These are phyloP conservation scores for Serendipita indica DNA, from an alignment of 768 basidiomycete genomes.

Conservation along the genomic window DNA sequence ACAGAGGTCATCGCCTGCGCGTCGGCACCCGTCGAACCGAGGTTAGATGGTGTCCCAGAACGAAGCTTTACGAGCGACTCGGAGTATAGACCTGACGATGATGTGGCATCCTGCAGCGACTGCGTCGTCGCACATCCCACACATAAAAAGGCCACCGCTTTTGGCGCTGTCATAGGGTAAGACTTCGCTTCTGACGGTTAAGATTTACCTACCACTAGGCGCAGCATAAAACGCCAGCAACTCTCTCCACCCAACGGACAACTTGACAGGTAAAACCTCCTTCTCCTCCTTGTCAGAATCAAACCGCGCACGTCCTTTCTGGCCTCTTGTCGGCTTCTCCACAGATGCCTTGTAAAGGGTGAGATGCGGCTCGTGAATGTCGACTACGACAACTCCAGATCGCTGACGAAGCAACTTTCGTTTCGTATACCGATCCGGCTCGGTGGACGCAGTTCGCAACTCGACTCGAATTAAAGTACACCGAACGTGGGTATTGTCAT, in stretches of 20 bases:
- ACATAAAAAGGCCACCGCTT: background rate
- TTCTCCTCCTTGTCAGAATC: background rate
- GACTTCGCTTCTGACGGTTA: background rate
- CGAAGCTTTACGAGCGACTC: background rate
- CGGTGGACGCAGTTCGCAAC: constrained; percentile 47
- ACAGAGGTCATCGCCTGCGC: constrained; percentile 15
- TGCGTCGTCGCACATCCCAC: constrained; percentile 6
- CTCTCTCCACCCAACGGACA: constrained; percentile 12
- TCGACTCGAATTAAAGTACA: constrained; percentile 51
- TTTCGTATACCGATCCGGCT: constrained; percentile 15
- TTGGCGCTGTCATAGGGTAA: background rate
- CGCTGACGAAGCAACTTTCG: constrained; percentile 24
- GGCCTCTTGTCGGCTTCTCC: background rate
- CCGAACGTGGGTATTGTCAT: constrained; percentile 27
- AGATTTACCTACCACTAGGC: constrained; percentile 12
- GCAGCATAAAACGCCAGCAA: constrained; percentile 13
- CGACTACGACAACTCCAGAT: constrained; percentile 55
- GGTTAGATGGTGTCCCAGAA: background rate
- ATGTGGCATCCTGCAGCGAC: constrained; percentile 18
- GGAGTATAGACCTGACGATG: constrained; percentile 17
- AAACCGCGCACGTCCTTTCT: background rate
- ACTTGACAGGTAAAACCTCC: background rate
- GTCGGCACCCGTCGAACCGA: background rate
- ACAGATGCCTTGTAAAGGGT: background rate
- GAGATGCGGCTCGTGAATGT: constrained; percentile 32